Conservation (phyloP, 208 protist genomes). For the Trichomonas gallinae region DNA sequence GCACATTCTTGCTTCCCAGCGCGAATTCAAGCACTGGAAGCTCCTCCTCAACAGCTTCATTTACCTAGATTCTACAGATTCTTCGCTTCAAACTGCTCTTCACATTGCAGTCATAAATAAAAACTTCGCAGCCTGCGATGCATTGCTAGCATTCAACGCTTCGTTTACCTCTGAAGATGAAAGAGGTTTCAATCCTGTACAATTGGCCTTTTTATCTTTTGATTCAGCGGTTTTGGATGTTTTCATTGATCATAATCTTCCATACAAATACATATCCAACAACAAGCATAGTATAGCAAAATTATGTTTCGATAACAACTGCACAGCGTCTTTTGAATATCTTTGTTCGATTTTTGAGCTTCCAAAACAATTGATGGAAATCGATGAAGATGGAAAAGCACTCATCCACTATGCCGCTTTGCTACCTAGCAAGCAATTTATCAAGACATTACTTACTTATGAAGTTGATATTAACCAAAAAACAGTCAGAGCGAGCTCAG, state of each 20-base stretch:
- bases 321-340: background rate
- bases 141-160: background rate
- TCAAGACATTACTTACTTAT: background rate
- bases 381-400: background rate
- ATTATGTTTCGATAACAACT: background rate
- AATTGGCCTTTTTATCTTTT: background rate
- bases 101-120: background rate
- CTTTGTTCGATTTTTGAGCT: background rate
- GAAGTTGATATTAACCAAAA: background rate
- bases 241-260: background rate
- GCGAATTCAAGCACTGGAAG: background rate
- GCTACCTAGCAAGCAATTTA: too few relatives aligned
- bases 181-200: background rate
- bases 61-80: background rate
- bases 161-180: background rate
- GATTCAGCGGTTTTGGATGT: background rate
- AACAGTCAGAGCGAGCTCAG: background rate
- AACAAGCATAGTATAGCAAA: background rate
- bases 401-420: background rate
- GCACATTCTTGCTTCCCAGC: background rate
- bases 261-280: background rate
- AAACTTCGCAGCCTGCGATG: background rate
- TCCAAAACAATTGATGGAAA: background rate
- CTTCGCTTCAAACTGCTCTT: background rate
- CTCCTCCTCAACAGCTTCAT: background rate